phyloP scores from a whole-genome alignment of 495 filamentous ascomycete species.

The Penicillium coprophilum region DNA sequence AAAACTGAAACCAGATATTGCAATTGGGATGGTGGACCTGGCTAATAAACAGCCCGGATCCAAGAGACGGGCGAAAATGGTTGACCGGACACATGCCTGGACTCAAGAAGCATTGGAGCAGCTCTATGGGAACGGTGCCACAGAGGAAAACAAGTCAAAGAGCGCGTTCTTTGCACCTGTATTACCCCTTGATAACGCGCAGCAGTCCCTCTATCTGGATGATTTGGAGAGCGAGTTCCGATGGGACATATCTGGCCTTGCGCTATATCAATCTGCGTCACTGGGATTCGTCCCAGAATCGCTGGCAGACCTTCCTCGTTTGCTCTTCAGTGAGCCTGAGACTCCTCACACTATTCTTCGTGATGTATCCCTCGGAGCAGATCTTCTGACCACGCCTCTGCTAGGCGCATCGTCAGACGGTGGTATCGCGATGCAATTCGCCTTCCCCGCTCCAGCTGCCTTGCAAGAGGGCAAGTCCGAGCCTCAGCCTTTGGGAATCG shows the following conservation, averaged over 20 bases:
- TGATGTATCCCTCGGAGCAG: constrained; percentile 71
- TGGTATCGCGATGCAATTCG: constrained; percentile 80
- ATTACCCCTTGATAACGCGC: constrained; percentile 68
- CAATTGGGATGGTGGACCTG: constrained; percentile 75
- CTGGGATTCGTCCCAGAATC: constrained; percentile 60
- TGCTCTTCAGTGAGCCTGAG: constrained; percentile 65
- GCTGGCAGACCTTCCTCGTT: constrained; percentile 61
- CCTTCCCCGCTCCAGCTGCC: constrained; percentile 57
- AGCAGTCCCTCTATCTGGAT: constrained; percentile 75
- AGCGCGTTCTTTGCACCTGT: constrained; percentile 75
- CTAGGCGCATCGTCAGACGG: constrained; percentile 72
- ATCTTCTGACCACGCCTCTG: constrained; percentile 77
- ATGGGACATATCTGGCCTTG: constrained; percentile 67
- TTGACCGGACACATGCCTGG: constrained; percentile 76
- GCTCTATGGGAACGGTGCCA: constrained; percentile 45
- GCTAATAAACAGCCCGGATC: constrained; percentile 58
- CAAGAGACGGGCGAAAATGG: constrained; percentile 79
- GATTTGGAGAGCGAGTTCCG: constrained; percentile 57
- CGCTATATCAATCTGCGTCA: constrained; percentile 74
- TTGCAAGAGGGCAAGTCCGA: constrained; percentile 13
- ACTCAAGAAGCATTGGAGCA: constrained; percentile 52
- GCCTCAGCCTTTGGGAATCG: constrained; percentile 61
- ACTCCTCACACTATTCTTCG: constrained; percentile 74
- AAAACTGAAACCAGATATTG: constrained; percentile 74
- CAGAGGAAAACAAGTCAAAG: constrained; percentile 34